Percentiles rank a stretch among this genome's conserved stretches.
Conservation (phyloP, 495 filamentous ascomycete genomes). For the Neurospora sp. region DNA sequence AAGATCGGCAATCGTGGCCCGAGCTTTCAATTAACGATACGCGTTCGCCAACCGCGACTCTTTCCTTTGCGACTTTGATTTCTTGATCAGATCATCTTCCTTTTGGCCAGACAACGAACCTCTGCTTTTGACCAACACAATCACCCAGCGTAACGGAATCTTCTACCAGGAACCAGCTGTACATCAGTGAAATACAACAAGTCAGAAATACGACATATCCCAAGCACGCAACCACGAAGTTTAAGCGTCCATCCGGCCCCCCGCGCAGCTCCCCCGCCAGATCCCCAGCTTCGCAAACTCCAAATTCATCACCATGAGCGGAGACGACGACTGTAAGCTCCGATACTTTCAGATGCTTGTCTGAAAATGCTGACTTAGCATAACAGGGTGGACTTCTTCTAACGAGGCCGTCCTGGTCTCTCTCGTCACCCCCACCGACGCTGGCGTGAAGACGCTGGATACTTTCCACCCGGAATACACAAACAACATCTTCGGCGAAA, state of each 20-base stretch:
- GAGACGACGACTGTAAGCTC: not conserved
- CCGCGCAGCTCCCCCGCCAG: not conserved
- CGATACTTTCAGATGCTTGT: too few species aligned
- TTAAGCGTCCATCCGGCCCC: not conserved
- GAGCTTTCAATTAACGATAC: conserved; percentile 14
- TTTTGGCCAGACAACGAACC: not conserved
- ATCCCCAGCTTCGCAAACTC: not conserved
- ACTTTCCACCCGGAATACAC: conserved; percentile 80
- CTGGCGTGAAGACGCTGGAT: conserved; percentile 46
- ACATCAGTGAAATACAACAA: not conserved
- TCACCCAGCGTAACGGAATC: not conserved
- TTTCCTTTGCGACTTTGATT: not conserved
- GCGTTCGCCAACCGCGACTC: conserved; percentile 5
- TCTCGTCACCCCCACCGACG: conserved; percentile 48
- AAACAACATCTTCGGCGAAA: conserved; percentile 84
- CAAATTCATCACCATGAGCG: not conserved
- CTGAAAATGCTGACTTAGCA: conserved; percentile 3
- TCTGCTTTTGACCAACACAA: not conserved
- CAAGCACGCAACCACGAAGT: not conserved
- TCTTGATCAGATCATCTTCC: not conserved
- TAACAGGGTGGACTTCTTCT: conserved; percentile 60
- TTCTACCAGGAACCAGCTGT: not conserved
- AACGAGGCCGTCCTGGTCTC: conserved; percentile 67
- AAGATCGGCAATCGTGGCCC: not conserved
- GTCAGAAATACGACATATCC: not conserved